Evolutionary conservation across 257 asterid species (phyloP).

Genomic region (Lycium barbarum): DNA sequence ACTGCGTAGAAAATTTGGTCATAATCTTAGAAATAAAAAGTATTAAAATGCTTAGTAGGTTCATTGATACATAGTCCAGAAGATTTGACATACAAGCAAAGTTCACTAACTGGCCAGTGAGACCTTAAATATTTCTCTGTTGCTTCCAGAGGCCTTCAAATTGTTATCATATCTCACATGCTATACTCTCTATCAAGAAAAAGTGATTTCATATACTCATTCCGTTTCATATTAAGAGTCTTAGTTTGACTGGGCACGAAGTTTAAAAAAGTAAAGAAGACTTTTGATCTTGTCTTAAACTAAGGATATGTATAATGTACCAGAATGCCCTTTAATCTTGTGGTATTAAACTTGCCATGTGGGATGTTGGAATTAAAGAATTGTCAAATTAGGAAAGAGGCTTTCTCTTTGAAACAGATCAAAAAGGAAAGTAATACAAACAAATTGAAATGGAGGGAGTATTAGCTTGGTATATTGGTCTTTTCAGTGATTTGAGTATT

Average conservation of each 20-base stretch:
- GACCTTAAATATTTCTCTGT: neutral
- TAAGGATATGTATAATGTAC: no score
- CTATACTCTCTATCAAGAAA: conserved; percentile 1
- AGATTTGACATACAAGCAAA: neutral
- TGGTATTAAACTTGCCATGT: no score
- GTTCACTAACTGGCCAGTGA: neutral
- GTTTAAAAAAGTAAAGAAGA: no score
- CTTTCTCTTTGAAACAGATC: no score
- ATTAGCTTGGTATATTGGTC: conserved; percentile 18
- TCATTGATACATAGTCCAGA: neutral
- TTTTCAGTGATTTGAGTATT: neutral
- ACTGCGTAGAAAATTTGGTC: neutral
- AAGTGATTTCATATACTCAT: neutral
- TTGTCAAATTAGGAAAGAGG: no score
- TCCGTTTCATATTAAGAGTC: no score
- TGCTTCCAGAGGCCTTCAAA: neutral
- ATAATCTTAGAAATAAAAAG: neutral
- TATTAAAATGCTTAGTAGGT: neutral
- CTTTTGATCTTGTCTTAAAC: no score
- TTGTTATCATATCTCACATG: neutral
- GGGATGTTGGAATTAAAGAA: no score
- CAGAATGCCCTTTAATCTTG: no score
- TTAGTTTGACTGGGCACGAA: no score
- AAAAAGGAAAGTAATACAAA: no score
- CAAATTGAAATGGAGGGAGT: no score